phyloP scores from a whole-genome alignment of 2,329 filamentous ascomycete genomes.

The Dichotomopilus funicola region DNA sequence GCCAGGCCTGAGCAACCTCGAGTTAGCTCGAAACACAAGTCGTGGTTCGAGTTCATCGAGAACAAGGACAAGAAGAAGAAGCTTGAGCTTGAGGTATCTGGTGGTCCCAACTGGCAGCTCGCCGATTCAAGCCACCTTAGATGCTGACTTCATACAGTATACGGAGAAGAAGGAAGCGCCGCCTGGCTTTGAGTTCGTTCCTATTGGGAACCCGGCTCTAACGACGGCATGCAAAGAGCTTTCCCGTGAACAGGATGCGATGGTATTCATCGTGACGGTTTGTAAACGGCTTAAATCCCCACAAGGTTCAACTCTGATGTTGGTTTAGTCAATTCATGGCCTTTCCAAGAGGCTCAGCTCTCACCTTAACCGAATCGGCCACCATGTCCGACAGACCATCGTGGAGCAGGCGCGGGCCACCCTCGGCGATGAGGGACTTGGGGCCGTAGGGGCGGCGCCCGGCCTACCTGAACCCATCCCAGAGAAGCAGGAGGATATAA shows the following conservation, averaged over 20 bases:
- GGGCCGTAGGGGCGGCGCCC: conserved; percentile 19
- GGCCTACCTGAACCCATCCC: conserved; percentile 53
- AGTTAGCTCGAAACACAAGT: conserved; percentile 50
- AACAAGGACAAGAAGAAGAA: conserved; percentile 60
- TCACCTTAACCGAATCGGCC: conserved; percentile 54
- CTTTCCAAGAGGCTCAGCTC: conserved; percentile 38
- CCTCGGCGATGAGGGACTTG: conserved; percentile 24
- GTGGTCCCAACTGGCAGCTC: not conserved
- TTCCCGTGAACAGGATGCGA: conserved; percentile 53
- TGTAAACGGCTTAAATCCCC: conserved; percentile 22
- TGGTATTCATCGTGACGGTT: conserved; percentile 63
- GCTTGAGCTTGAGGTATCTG: conserved; percentile 51
- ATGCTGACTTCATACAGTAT: conserved; percentile 37
- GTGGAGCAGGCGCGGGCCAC: conserved; percentile 47
- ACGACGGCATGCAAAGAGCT: conserved; percentile 58
- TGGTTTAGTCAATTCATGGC: conserved; percentile 25
- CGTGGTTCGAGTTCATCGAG: conserved; percentile 58
- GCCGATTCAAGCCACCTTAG: not conserved
- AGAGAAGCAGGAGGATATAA: conserved; percentile 51
- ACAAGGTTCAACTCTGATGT: conserved; percentile 13
- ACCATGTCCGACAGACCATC: conserved; percentile 53
- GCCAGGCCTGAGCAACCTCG: conserved; percentile 26
- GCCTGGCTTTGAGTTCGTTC: conserved; percentile 57
- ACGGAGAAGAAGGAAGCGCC: conserved; percentile 47
- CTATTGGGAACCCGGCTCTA: conserved; percentile 55